Evolutionary conservation across 805 yeast species (phyloP).

Genomic region (Hermanozyma aechmeae): DNA sequence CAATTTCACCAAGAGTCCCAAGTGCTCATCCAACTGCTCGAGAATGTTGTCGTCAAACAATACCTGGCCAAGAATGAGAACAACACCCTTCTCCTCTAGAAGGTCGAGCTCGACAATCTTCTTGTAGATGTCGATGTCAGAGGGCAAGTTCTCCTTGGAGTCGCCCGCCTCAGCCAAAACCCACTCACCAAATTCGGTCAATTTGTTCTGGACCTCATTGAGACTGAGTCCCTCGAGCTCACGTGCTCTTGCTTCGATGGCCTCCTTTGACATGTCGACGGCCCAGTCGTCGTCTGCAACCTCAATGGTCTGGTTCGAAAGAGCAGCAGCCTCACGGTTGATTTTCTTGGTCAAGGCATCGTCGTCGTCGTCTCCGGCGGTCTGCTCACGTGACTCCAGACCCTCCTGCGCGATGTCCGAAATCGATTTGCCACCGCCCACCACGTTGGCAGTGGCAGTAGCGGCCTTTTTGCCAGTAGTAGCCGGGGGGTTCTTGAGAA

Average conservation of each 20-base stretch:
- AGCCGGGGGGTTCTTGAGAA: constrained; percentile 81
- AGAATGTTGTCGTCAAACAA: constrained; percentile 73
- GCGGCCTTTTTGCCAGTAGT: constrained; percentile 63
- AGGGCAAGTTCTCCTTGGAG: constrained; percentile 53
- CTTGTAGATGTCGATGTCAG: constrained; percentile 87
- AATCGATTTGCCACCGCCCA: constrained; percentile 75
- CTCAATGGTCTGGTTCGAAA: constrained; percentile 42
- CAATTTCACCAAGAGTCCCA: constrained; percentile 74
- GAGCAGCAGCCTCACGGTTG: constrained; percentile 73
- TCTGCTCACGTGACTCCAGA: constrained; percentile 28
- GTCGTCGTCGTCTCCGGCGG: constrained; percentile 46
- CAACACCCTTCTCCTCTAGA: constrained; percentile 60
- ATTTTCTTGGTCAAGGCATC: constrained; percentile 71
- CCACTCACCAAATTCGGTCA: constrained; percentile 88
- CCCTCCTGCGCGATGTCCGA: constrained; percentile 63
- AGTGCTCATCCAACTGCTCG: constrained; percentile 63
- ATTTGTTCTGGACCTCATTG: constrained; percentile 39
- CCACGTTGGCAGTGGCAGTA: constrained; percentile 84
- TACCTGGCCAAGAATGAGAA: constrained; percentile 88
- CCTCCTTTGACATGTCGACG: constrained; percentile 94
- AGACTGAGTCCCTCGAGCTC: constrained; percentile 64
- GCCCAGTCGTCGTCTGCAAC: constrained; percentile 95
- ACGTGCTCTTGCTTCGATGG: constrained; percentile 83
- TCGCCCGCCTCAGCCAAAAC: constrained; percentile 42
- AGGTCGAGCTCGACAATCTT: constrained; percentile 76